A percentile compares a stretch with the other conserved stretches of the same genome.
Evolutionary conservation across 768 basidiomycete species (phyloP).

Genomic region (Russula earlei): DNA sequence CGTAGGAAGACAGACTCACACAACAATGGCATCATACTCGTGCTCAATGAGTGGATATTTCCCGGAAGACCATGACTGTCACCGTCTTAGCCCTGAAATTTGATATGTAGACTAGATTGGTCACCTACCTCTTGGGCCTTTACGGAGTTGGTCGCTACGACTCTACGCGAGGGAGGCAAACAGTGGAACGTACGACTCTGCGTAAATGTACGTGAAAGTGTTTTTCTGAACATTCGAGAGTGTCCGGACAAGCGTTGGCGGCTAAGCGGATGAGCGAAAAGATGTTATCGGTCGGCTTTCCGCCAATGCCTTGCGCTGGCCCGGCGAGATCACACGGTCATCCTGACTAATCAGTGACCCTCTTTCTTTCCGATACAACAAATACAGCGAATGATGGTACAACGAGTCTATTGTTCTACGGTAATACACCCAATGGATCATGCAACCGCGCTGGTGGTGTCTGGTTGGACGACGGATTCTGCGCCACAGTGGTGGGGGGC

Average conservation of each 20-base stretch:
- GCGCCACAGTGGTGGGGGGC: constrained; percentile 6
- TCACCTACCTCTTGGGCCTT: constrained; percentile 80
- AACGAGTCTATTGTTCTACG: constrained; percentile 11
- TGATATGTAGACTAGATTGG: constrained; percentile 11
- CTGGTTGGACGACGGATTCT: constrained; percentile 17
- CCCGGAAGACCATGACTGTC: constrained; percentile 66
- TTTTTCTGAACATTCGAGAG: constrained; percentile 51
- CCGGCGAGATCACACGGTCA: not conserved
- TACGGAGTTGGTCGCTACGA: constrained; percentile 63
- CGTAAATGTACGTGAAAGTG: constrained; percentile 43
- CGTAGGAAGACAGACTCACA: constrained; percentile 46
- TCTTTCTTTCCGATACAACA: no score
- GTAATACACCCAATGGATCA: constrained; percentile 26
- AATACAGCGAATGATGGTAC: not conserved
- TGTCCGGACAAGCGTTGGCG: constrained; percentile 10
- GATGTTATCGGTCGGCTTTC: not conserved
- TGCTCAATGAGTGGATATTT: constrained; percentile 98
- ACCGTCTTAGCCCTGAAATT: constrained; percentile 7
- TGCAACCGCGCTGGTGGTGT: constrained; percentile 20
- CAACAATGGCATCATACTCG: constrained; percentile 97
- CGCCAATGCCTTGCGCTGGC: no score
- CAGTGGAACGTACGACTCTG: constrained; percentile 53
- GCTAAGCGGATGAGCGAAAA: constrained; percentile 8
- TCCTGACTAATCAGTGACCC: constrained; percentile 18
- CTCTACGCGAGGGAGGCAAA: constrained; percentile 46